Conservation (phyloP, 192 early-diverging fungal species). For the Backusella psychrophila region DNA sequence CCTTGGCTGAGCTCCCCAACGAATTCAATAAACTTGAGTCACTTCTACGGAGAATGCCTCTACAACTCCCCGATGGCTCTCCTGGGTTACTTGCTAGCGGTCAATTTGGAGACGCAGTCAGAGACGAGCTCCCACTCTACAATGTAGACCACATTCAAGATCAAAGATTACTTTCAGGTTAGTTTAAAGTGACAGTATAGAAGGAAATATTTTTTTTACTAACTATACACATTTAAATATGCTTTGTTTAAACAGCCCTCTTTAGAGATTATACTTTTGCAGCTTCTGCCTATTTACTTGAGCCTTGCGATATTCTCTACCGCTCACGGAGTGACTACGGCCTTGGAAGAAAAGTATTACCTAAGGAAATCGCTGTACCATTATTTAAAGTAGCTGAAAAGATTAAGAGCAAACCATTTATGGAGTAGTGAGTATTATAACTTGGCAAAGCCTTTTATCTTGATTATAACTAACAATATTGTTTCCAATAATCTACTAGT, state of each 20-base stretch:
- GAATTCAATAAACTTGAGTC: slow-evolving; percentile 69
- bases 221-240: background rate
- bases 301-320: slow-evolving; percentile 84
- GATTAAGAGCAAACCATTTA: slow-evolving; percentile 71
- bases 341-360: slow-evolving; percentile 71
- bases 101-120: slow-evolving; percentile 75
- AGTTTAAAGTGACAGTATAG: background rate
- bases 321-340: slow-evolving; percentile 74
- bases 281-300: slow-evolving; percentile 84
- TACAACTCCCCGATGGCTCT: slow-evolving; percentile 62
- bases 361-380: slow-evolving; percentile 77
- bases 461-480: background rate
- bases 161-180: slow-evolving; percentile 67
- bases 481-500: slow-evolving; percentile 14
- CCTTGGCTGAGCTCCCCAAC: slow-evolving; percentile 63
- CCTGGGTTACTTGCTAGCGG: slow-evolving; percentile 78
- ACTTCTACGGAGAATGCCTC: slow-evolving; percentile 77
- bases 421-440: slow-evolving; percentile 55
- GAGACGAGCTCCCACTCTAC: slow-evolving; percentile 66
- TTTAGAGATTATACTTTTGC: slow-evolving; percentile 89
- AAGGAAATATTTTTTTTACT: background rate
- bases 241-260: slow-evolving; percentile 44
- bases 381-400: slow-evolving; percentile 67
- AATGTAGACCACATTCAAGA: slow-evolving; percentile 74
- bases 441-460: background rate